Percentiles rank a stretch among this genome's conserved stretches.
phyloP scores from a whole-genome alignment of 2,329 filamentous ascomycete species.

The Monilinia fructicola region DNA sequence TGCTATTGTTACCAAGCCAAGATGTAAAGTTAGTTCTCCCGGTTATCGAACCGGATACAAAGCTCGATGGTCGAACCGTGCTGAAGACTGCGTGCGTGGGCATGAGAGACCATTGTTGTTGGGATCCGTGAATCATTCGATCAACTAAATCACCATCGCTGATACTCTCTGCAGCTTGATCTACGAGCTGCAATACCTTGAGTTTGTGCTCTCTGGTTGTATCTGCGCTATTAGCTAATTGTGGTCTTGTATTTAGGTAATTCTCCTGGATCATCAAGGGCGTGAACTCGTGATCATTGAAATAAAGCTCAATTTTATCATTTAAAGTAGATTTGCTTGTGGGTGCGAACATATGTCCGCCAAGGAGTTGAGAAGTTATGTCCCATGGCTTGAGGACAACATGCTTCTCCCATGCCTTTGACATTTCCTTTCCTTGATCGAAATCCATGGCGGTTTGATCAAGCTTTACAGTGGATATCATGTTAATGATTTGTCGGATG shows the following conservation, averaged over 20 bases:
- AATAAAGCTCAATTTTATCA: constrained; percentile 98
- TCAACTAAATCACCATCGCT: constrained; percentile 96
- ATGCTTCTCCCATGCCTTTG: constrained; percentile 98
- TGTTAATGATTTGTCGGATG: constrained; percentile 97
- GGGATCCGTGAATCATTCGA: constrained; percentile 95
- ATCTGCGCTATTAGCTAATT: constrained; percentile 44
- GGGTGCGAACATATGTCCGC: constrained; percentile 78
- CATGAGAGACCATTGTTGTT: constrained; percentile 99
- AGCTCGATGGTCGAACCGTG: constrained; percentile 88
- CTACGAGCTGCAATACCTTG: constrained; percentile 81
- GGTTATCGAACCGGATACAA: constrained; percentile 74
- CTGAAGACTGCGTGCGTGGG: constrained; percentile 94
- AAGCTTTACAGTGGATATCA: constrained; percentile 91
- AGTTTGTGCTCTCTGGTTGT: constrained; percentile 70
- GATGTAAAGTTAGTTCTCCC: constrained; percentile 74
- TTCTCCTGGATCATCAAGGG: constrained; percentile 98
- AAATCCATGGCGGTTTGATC: constrained; percentile 79
- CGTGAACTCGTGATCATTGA: constrained; percentile 98
- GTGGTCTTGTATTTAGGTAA: constrained; percentile 81
- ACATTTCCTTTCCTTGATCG: constrained; percentile 88
- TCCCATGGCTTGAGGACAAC: constrained; percentile 97
- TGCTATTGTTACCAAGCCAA: constrained; percentile 96
- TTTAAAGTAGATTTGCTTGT: constrained; percentile 86
- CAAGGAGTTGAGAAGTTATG: constrained; percentile 90
- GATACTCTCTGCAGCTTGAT: constrained; percentile 90